Evolutionary conservation across 2,329 filamentous ascomycete species (phyloP).

Genomic region (Aspergillus sergii): DNA sequence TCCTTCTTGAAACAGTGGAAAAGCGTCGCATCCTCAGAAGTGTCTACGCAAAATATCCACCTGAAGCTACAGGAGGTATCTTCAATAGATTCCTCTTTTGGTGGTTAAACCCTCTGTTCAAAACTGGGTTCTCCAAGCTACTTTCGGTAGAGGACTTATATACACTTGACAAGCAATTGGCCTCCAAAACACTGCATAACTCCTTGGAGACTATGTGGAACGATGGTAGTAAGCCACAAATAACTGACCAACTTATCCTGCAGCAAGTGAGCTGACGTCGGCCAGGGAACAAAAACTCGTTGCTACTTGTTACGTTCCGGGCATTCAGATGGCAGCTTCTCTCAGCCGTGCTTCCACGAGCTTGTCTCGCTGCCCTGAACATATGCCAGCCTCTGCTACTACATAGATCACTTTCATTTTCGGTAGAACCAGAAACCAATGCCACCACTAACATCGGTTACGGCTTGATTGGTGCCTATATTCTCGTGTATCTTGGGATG

Average conservation of each 20-base stretch:
- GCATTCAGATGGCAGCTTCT: slow-evolving; percentile 38
- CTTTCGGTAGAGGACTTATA: slow-evolving; percentile 50
- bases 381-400: slow-evolving; percentile 43
- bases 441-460: slow-evolving; percentile 41
- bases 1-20: slow-evolving; percentile 49
- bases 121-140: slow-evolving; percentile 49
- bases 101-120: slow-evolving; percentile 58
- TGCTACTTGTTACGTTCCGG: slow-evolving; percentile 34
- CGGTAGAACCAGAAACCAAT: slow-evolving; percentile 30
- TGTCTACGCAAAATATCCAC: slow-evolving; percentile 46
- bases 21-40: slow-evolving; percentile 47
- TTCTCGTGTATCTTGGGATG: slow-evolving; percentile 46
- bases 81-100: slow-evolving; percentile 54
- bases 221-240: slow-evolving; percentile 32
- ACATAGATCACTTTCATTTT: slow-evolving; percentile 38
- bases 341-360: slow-evolving; percentile 34
- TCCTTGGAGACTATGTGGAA: slow-evolving; percentile 44
- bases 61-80: slow-evolving; percentile 56
- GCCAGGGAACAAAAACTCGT: slow-evolving; percentile 30
- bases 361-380: slow-evolving; percentile 39
- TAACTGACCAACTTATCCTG: too few species aligned
- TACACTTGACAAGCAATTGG: slow-evolving; percentile 48
- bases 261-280: slow-evolving; percentile 15
- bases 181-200: slow-evolving; percentile 44
- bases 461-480: slow-evolving; percentile 48